phyloP scores from a whole-genome alignment of 179 eudicot genomes.

The Gypsophila paniculata region DNA sequence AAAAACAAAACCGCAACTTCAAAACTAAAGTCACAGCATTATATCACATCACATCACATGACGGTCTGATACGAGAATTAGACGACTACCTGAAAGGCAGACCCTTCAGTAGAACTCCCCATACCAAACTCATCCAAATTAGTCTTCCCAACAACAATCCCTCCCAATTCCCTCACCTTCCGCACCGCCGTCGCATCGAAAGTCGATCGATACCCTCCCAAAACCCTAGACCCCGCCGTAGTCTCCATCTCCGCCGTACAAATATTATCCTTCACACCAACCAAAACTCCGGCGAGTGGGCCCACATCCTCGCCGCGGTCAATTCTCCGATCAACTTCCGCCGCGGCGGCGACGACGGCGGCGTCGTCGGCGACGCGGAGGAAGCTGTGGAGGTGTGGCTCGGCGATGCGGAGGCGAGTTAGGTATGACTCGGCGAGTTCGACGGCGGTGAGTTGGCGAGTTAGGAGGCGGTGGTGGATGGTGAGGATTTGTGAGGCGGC shows the following conservation, averaged over 20 bases:
- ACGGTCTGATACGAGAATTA: neutral
- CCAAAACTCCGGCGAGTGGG: slow-evolving; percentile 68
- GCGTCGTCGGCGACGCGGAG: slow-evolving; percentile 52
- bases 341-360: slow-evolving; percentile 41
- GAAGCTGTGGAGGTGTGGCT: slow-evolving; percentile 66
- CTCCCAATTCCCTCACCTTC: slow-evolving; percentile 69
- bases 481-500: slow-evolving; percentile 65
- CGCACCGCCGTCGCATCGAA: slow-evolving; percentile 79
- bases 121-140: slow-evolving; percentile 98
- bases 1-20: too few relatives aligned
- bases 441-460: slow-evolving; percentile 60
- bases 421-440: slow-evolving; percentile 56
- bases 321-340: slow-evolving; percentile 57
- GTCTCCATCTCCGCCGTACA: slow-evolving; percentile 74
- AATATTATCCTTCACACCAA: slow-evolving; percentile 86
- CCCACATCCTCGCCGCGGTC: slow-evolving; percentile 52
- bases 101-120: slow-evolving; percentile 92
- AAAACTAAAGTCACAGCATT: too few relatives aligned
- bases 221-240: slow-evolving; percentile 73
- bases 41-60: too few relatives aligned
- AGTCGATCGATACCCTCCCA: slow-evolving; percentile 67
- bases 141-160: slow-evolving; percentile 84
- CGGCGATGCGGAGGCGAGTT: slow-evolving; percentile 50
- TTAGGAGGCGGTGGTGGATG: slow-evolving; percentile 63
- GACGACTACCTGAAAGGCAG: slow-evolving; percentile 69